Evolutionary conservation across 805 yeast genomes (phyloP), one percentile per base, ranked within the genome.

Genomic region (Nakazawaea anatomiae): DNA sequence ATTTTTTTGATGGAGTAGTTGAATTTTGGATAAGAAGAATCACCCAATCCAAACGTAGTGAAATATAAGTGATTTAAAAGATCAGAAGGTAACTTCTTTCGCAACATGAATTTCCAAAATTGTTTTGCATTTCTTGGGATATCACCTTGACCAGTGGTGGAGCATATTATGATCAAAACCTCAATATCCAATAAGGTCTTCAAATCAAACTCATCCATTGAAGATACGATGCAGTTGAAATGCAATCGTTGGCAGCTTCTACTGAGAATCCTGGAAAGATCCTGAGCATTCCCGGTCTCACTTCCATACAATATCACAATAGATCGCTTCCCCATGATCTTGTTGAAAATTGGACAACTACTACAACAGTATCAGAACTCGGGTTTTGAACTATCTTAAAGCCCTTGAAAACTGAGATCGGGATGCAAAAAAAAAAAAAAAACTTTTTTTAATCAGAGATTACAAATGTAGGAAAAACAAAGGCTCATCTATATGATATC

Each of bases 131-230:
- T 89, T 41, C 86, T 67, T 0, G 99, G 98, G 35, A 92, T 66
- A 54, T 87, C 96, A 30, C 99, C 99, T 66, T 92, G 97, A 6
- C 99, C 98, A 1, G 96, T 86, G 0, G 99, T 92, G 1, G 97
- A 83, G 62, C 95, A 87, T 3, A 92, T 63, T 0, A 85, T 73
- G 27, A 83, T 71, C 48, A 80, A 70, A 31, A 67, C 66, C 6
- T 68, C 59, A 12, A 81, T 74, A 4, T 80, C 72, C 5, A 79
- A 68, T 46, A 88, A 67, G 50, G 72, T 72, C 56, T 73, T 76
- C 42, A 84, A 64, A 52, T 82, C 79, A 60, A 79, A 80, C 42
- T 80, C 83, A 57, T 87, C 87, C 54, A 89, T 62, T 0, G 85
- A 64, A 8, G 74, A 67, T 4, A 85, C 68, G 1, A 55, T 67